These are phyloP conservation scores for Aspergillus funiculosus DNA, from an alignment of 495 filamentous ascomycete species.

Conservation along the genomic window DNA sequence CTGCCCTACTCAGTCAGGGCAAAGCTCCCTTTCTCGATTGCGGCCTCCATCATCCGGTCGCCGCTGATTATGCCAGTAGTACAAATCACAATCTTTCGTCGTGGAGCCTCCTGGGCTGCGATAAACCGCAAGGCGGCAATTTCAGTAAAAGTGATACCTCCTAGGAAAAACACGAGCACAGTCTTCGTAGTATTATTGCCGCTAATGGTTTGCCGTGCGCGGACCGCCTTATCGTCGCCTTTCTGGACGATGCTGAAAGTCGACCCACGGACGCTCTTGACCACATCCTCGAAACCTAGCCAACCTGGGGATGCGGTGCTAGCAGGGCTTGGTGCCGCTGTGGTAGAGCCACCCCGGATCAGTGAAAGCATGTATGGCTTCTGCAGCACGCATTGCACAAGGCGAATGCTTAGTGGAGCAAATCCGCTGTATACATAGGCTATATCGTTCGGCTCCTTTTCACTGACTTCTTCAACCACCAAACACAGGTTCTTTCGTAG, in stretches of 20 bases:
- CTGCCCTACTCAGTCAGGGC: conserved; percentile 25
- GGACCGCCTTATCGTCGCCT: conserved; percentile 87
- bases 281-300: conserved; percentile 83
- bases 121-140: conserved; percentile 92
- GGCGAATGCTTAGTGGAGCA: conserved; percentile 83
- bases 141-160: conserved; percentile 91
- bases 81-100: conserved; percentile 80
- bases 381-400: conserved; percentile 93
- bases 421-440: conserved; percentile 97
- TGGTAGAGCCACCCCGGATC: conserved; percentile 49
- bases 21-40: conserved; percentile 69
- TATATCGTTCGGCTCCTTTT: conserved; percentile 92
- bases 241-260: conserved; percentile 92
- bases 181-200: conserved; percentile 66
- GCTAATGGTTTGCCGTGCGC: conserved; percentile 73
- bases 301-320: conserved; percentile 70
- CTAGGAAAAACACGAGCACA: conserved; percentile 89
- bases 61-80: conserved; percentile 90
- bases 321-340: conserved; percentile 42
- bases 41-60: conserved; percentile 80
- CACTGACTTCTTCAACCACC: conserved; percentile 94
- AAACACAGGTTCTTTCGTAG: conserved; percentile 79
- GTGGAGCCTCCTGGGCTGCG: conserved; percentile 76
- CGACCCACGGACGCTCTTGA: conserved; percentile 75
- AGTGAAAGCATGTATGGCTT: conserved; percentile 75